phyloP scores from a whole-genome alignment of 106 monocot genomes.

The Iris macrosiphon region DNA sequence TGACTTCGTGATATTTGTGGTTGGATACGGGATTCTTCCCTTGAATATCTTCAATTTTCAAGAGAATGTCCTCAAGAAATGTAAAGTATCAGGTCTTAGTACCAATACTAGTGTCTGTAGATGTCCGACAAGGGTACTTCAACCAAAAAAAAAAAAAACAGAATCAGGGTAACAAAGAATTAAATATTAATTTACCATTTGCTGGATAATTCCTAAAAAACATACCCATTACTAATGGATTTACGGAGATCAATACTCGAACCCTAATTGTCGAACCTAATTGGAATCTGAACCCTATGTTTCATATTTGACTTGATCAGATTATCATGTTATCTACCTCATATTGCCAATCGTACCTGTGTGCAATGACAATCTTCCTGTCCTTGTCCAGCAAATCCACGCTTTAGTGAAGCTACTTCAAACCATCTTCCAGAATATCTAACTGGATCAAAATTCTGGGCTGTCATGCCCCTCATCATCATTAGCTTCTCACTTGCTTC shows the following conservation, averaged over 20 bases:
- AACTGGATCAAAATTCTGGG: slow-evolving; percentile 76
- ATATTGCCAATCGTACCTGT: slow-evolving; percentile 28
- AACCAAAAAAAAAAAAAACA: background rate
- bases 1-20: too few species aligned
- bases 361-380: slow-evolving; percentile 98
- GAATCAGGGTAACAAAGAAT: background rate
- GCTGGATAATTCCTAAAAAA: background rate
- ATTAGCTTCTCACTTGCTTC: slow-evolving; percentile 28
- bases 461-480: slow-evolving; percentile 92
- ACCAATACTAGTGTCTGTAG: too few species aligned
- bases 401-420: slow-evolving; percentile 95
- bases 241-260: background rate
- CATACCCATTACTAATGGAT: background rate
- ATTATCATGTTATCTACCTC: background rate
- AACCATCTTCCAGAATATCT: slow-evolving; percentile 97
- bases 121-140: too few species aligned
- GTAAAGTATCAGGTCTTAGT: too few species aligned
- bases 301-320: background rate
- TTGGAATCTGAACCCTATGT: background rate
- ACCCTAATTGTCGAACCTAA: background rate
- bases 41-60: too few species aligned
- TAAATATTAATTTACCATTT: too few species aligned
- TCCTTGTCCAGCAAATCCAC: slow-evolving; percentile 91
- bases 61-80: too few species aligned
- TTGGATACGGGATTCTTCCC: too few species aligned